A percentile compares a stretch with the other conserved stretches of the same genome.
These are phyloP conservation scores for Phascolomyces articulosus DNA, from an alignment of 371 early-diverging fungal species.

Conservation along the genomic window DNA sequence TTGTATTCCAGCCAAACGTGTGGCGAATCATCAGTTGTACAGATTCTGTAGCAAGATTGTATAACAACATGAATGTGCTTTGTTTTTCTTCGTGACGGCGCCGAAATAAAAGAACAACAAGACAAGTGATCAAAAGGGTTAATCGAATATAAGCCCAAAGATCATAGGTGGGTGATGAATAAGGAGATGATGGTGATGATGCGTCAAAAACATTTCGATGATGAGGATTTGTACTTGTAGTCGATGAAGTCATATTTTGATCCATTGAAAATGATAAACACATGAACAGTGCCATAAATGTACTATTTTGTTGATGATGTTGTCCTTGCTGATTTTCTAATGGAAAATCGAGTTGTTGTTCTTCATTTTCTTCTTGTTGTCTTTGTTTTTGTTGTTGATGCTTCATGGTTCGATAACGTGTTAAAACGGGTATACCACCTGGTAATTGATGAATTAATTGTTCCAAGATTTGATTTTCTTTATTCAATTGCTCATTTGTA, in stretches of 20 bases:
- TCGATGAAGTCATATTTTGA: neutral
- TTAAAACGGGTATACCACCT: conserved; percentile 50
- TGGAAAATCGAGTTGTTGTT: conserved; percentile 10
- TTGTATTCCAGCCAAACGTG: neutral
- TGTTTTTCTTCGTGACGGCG: conserved; percentile 4
- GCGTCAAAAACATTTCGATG: too few species aligned
- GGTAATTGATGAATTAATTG: conserved; percentile 54
- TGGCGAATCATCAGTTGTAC: conserved; percentile 2
- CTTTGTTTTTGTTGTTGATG: neutral
- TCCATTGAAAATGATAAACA: conserved; percentile 11
- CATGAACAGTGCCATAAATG: conserved; percentile 14
- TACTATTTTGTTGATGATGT: conserved; percentile 4
- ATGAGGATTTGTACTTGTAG: neutral
- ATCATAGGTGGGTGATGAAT: neutral
- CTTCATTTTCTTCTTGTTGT: neutral
- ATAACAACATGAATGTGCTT: neutral
- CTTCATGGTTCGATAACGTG: conserved; percentile 1
- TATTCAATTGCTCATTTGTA: conserved; percentile 41
- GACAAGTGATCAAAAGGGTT: neutral
- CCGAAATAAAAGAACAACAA: neutral
- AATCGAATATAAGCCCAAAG: neutral
- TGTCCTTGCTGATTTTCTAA: conserved; percentile 19
- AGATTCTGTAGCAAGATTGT: neutral
- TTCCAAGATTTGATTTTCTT: conserved; percentile 44
- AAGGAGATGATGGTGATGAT: too few species aligned